Percentiles rank a stretch among this genome's conserved stretches.
Conservation (phyloP, 495 filamentous ascomycete species). For the Sphaerosporella brunnea region DNA sequence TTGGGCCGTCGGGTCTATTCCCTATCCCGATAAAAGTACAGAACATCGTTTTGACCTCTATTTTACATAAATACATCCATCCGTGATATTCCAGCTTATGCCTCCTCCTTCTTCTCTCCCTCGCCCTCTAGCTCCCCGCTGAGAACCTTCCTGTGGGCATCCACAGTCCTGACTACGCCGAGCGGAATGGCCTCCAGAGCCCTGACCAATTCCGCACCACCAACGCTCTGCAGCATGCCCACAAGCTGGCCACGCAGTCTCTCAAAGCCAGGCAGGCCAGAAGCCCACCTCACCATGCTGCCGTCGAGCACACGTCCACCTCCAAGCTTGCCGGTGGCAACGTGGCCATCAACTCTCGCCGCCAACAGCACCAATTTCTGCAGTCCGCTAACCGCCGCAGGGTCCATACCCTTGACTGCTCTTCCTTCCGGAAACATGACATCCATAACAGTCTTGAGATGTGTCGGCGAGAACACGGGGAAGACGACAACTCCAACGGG, state of each 20-base stretch:
- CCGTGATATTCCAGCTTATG: background rate
- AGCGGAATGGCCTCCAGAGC: constrained; percentile 15
- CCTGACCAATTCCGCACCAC: constrained; percentile 21
- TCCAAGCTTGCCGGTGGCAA: constrained; percentile 17
- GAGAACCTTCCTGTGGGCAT: constrained; percentile 21
- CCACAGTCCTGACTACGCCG: constrained; percentile 20
- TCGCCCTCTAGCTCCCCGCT: constrained; percentile 6
- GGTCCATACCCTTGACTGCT: constrained; percentile 62
- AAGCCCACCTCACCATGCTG: constrained; percentile 65
- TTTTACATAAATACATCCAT: no score
- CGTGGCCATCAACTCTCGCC: constrained; percentile 45
- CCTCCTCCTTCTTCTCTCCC: constrained; percentile 2
- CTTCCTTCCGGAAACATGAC: constrained; percentile 70
- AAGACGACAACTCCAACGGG: constrained; percentile 67
- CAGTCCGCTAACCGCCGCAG: constrained; percentile 54
- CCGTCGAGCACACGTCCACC: constrained; percentile 68
- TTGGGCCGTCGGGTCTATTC: no score
- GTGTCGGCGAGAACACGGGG: constrained; percentile 61
- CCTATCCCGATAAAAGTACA: no score
- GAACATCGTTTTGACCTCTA: background rate
- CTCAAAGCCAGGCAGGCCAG: constrained; percentile 67
- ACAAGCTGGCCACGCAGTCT: constrained; percentile 62
- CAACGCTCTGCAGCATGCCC: constrained; percentile 22
- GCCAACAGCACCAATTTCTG: constrained; percentile 75
- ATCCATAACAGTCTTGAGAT: constrained; percentile 59